Percentiles rank a stretch among this genome's conserved stretches.
Evolutionary conservation across 371 early-diverging fungal genomes (phyloP).

Genomic region (Rhizopus delemar): DNA sequence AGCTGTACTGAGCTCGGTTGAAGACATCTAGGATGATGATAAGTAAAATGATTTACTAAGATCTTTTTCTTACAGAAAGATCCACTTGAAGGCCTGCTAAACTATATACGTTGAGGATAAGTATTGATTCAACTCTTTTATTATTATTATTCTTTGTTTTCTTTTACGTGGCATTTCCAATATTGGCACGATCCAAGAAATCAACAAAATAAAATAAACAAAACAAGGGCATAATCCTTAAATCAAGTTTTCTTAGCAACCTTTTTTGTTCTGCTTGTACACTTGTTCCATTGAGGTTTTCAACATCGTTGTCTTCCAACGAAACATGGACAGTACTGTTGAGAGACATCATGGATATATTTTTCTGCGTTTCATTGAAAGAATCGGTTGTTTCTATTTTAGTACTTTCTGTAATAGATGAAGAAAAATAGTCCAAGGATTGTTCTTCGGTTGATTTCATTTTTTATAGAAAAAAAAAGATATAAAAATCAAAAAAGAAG

Average conservation of each 20-base stretch:
- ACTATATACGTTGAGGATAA: constrained; percentile 4
- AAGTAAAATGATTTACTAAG: background rate
- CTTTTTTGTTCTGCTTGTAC: constrained; percentile 26
- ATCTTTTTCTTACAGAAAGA: constrained; percentile 14
- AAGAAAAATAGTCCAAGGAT: too few species aligned
- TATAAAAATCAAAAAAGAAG: too few species aligned
- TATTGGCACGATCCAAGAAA: constrained; percentile 37
- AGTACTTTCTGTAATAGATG: too few species aligned
- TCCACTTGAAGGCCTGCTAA: constrained; percentile 29
- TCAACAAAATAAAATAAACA: constrained; percentile 49
- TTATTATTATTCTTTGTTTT: background rate
- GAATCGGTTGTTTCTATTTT: too few species aligned
- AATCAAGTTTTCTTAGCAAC: constrained; percentile 34
- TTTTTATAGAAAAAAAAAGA: too few species aligned
- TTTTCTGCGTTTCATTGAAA: too few species aligned
- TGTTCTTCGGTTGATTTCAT: too few species aligned
- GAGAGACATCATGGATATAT: too few species aligned
- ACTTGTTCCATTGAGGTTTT: background rate
- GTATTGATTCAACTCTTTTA: background rate
- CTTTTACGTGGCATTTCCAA: constrained; percentile 41
- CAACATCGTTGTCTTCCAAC: background rate
- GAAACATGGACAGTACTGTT: too few species aligned
- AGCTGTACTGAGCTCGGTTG: constrained; percentile 23
- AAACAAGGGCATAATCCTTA: constrained; percentile 44
- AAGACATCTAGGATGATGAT: constrained; percentile 34